phyloP scores from a whole-genome alignment of 768 basidiomycete genomes.

The Rickenella mellea region DNA sequence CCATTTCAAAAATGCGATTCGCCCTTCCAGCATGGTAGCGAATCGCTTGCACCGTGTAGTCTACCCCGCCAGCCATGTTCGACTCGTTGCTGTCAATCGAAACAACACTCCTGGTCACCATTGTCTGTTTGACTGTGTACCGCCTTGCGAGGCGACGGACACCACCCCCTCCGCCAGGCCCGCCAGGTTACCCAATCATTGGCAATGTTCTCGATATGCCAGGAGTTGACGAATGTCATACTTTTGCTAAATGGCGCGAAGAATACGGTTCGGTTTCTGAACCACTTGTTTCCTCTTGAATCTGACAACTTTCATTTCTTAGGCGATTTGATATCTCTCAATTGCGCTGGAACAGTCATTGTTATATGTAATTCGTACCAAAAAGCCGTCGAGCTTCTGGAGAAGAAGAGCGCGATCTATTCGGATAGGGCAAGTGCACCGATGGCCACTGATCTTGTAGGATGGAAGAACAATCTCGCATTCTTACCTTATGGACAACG shows the following conservation, averaged over 20 bases:
- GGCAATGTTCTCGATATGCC: conserved; percentile 13
- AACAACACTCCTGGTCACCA: too few species aligned
- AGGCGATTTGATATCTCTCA: conserved; percentile 13
- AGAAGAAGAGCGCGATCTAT: conserved; percentile 18
- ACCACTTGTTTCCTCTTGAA: background rate
- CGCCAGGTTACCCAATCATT: conserved; percentile 7
- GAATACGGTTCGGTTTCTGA: conserved; percentile 7
- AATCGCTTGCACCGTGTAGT: too few species aligned
- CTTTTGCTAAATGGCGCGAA: conserved; percentile 7
- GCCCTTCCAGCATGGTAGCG: too few species aligned
- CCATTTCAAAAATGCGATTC: too few species aligned
- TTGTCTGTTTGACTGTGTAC: too few species aligned
- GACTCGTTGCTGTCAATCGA: too few species aligned
- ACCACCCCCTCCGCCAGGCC: conserved; percentile 14
- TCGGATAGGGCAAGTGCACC: too few species aligned
- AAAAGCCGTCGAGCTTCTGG: conserved; percentile 17
- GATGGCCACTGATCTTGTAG: too few species aligned
- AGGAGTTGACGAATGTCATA: conserved; percentile 2
- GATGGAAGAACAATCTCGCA: conserved; percentile 7
- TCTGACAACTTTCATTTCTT: background rate
- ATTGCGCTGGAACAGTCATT: conserved; percentile 11
- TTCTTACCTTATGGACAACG: conserved; percentile 6
- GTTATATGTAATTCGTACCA: conserved; percentile 17
- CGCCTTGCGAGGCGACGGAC: too few species aligned
- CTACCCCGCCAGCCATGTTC: too few species aligned